phyloP scores from a whole-genome alignment of 805 yeast species.

The Scheffersomyces ergatensis region DNA sequence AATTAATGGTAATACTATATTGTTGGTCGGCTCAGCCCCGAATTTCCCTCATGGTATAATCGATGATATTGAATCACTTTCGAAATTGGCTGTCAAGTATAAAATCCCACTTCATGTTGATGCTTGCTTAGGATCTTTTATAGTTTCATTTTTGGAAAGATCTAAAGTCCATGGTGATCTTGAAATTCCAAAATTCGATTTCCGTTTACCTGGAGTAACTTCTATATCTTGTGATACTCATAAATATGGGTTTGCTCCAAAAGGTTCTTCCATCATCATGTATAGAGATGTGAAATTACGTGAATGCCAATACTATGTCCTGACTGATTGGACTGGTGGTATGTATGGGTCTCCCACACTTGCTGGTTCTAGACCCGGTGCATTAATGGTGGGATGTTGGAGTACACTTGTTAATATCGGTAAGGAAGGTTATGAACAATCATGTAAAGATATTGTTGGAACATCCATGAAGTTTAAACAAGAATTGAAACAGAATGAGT shows the following conservation, averaged over 20 bases:
- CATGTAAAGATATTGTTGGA: slow-evolving; percentile 63
- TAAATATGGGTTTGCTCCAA: slow-evolving; percentile 97
- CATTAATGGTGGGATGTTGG: slow-evolving; percentile 98
- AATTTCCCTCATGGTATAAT: slow-evolving; percentile 96
- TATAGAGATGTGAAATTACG: slow-evolving; percentile 70
- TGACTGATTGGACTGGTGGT: slow-evolving; percentile 91
- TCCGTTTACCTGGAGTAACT: slow-evolving; percentile 85
- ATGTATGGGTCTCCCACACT: slow-evolving; percentile 94
- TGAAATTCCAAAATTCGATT: slow-evolving; percentile 65
- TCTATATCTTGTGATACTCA: slow-evolving; percentile 99
- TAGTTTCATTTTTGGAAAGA: slow-evolving; percentile 73
- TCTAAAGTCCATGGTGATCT: slow-evolving; percentile 48
- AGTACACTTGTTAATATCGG: slow-evolving; percentile 86
- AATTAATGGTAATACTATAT: slow-evolving; percentile 75
- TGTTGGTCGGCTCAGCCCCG: slow-evolving; percentile 92
- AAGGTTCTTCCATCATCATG: slow-evolving; percentile 92
- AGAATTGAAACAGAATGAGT: slow-evolving; percentile 41
- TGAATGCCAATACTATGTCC: slow-evolving; percentile 77
- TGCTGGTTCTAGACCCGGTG: slow-evolving; percentile 97
- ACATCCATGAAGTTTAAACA: slow-evolving; percentile 60
- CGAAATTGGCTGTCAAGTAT: slow-evolving; percentile 60
- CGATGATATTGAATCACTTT: slow-evolving; percentile 78
- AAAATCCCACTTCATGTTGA: slow-evolving; percentile 92
- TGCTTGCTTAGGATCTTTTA: slow-evolving; percentile 92
- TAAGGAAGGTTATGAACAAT: slow-evolving; percentile 70